Percentiles rank a stretch among this genome's conserved stretches.
Evolutionary conservation across 805 yeast genomes (phyloP).

Genomic region (Candida ascalaphidarum): DNA sequence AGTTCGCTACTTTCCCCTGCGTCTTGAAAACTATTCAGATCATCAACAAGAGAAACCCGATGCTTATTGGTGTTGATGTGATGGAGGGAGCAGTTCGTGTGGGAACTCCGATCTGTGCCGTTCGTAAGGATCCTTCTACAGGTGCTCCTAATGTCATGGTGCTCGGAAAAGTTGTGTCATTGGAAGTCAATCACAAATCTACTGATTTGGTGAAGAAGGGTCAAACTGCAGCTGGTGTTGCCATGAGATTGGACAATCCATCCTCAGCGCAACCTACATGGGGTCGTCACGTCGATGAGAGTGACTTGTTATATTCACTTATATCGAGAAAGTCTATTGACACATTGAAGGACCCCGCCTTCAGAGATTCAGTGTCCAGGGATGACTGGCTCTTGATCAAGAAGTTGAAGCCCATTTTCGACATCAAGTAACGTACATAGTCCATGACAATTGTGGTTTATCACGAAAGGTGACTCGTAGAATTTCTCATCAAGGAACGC

Average conservation of each 20-base stretch:
- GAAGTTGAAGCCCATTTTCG: slow-evolving; percentile 81
- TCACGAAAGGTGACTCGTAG: too few species aligned
- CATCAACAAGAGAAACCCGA: slow-evolving; percentile 97
- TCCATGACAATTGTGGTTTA: slow-evolving; percentile 44
- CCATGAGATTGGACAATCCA: slow-evolving; percentile 92
- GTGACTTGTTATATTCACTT: slow-evolving; percentile 84
- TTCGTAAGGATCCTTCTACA: slow-evolving; percentile 79
- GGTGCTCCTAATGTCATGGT: slow-evolving; percentile 62
- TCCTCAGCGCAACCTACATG: slow-evolving; percentile 91
- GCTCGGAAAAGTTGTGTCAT: slow-evolving; percentile 83
- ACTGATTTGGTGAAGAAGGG: slow-evolving; percentile 79
- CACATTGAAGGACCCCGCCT: slow-evolving; percentile 96
- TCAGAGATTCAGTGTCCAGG: slow-evolving; percentile 87
- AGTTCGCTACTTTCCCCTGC: slow-evolving; percentile 90
- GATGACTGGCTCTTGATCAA: slow-evolving; percentile 93
- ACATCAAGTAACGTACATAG: slow-evolving; percentile 60
- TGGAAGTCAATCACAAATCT: slow-evolving; percentile 93
- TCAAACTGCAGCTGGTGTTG: slow-evolving; percentile 96
- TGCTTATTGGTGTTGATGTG: slow-evolving; percentile 99
- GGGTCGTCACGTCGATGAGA: slow-evolving; percentile 98
- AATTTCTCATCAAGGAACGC: too few species aligned
- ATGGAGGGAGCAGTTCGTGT: slow-evolving; percentile 79
- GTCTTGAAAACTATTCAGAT: slow-evolving; percentile 91
- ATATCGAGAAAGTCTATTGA: slow-evolving; percentile 86
- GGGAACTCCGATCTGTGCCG: slow-evolving; percentile 96